Evolutionary conservation across 2,329 filamentous ascomycete species (phyloP).

Genomic region (Penicillium sp.): DNA sequence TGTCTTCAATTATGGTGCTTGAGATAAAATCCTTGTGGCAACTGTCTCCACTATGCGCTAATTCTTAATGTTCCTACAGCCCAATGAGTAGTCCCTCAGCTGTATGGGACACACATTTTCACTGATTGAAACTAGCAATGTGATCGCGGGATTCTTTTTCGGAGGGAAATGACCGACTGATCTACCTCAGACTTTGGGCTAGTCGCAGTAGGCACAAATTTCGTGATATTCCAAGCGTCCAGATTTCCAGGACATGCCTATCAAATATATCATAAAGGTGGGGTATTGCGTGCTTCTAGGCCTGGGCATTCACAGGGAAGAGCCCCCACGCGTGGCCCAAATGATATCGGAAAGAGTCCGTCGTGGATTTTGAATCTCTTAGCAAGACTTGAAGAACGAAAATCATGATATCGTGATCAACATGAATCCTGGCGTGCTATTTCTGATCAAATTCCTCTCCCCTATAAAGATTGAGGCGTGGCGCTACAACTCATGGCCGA

Average conservation of each 20-base stretch:
- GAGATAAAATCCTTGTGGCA: background rate
- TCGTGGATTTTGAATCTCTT: no score
- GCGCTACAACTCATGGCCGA: background rate
- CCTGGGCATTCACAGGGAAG: constrained; percentile 2
- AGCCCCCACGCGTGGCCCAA: background rate
- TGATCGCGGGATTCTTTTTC: background rate
- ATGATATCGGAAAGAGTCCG: background rate
- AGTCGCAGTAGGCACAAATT: no score
- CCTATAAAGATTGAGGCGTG: background rate
- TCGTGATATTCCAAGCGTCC: background rate
- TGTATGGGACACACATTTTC: background rate
- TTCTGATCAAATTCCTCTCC: background rate
- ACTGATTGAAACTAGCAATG: background rate
- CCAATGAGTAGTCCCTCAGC: background rate
- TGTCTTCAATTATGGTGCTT: background rate
- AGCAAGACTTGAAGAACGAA: background rate
- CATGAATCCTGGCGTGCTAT: constrained; percentile 20
- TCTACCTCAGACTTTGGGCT: background rate
- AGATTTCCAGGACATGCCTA: background rate
- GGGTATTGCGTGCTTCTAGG: constrained; percentile 20
- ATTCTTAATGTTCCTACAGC: no score
- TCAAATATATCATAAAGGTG: constrained; percentile 13
- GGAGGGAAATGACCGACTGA: background rate
- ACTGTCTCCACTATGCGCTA: background rate
- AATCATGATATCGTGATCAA: constrained; percentile 18